Base-by-base conservation (phyloP, 139 green algal genomes). In the Picochlorum costavermella region DNA sequence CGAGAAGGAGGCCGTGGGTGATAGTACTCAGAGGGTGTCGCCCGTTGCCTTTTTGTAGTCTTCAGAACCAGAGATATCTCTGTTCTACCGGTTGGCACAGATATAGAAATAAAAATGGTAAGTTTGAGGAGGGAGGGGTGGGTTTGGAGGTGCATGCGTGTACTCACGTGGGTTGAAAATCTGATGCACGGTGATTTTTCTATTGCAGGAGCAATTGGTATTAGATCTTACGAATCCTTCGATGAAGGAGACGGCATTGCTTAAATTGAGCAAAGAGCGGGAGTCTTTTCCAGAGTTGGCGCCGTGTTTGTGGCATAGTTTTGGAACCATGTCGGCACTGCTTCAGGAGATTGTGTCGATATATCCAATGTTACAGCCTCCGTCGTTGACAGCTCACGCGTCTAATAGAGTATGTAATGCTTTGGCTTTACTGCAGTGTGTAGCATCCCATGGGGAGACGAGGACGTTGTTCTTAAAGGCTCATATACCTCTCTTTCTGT, bases 321-420 rank as follows among this genome's bases (percentile, higher is more conserved):
- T 95, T 74, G 93, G 93, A 23, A 96, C 90, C 11, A 92, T 98
- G 25, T 76, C 89, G 25, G 88, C 91, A 13, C 80, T 98, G 56
- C 83, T 98, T 16, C 92, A 96, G 76, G 93, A 98, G 72, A 97
- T 98, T 44, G 84, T 98, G 8, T 87, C 86, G 43, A 97, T 98
- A 55, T 98, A 98, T 67, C 93, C 93, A 5, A 80, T 96, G 60
- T 77, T 98, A 1, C 86, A 84, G 44, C 93, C 93, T 2, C 93
- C 93, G 37, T 80, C 84, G 8, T 75, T 98, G 17, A 98, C 89
- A 0, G 88, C 92, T 12, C 89, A 95, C 61, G 92, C 92, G 3
- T 96, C 86, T 13, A 98, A 98, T 65, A 79, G 93, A 9, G 93
- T 98, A 25, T 98, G 93, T 80, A 98, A 98, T 68, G 93, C 93